These are phyloP conservation scores for Trichoderma atroviride DNA, from an alignment of 2,329 filamentous ascomycete genomes.

Conservation along the genomic window DNA sequence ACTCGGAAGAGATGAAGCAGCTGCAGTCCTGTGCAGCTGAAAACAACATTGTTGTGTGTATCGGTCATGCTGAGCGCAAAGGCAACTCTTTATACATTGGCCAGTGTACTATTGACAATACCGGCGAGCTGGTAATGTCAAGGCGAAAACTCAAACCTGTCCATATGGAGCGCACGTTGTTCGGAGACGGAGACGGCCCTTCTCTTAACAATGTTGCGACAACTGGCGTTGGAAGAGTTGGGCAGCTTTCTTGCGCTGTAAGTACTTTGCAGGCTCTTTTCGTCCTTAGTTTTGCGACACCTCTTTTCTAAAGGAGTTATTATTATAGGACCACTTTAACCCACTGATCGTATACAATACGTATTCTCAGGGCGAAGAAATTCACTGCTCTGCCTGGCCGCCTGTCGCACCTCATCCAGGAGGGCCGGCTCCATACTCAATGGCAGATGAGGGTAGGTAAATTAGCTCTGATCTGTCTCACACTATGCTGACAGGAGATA, in stretches of 20 bases:
- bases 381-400: neutral
- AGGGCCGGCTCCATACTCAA: neutral
- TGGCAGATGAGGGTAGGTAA: neutral
- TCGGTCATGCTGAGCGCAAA: neutral
- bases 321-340: neutral
- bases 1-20: neutral
- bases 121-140: neutral
- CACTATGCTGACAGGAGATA: neutral
- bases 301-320: neutral
- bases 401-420: neutral
- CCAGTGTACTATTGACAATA: neutral
- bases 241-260: neutral
- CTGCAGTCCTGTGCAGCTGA: neutral
- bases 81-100: neutral
- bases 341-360: neutral
- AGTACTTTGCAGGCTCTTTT: neutral
- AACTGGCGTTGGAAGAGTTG: neutral
- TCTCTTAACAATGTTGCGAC: constrained; percentile 2
- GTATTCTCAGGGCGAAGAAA: neutral
- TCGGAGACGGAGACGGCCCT: constrained; percentile 5
- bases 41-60: neutral
- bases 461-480: neutral
- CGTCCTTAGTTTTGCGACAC: neutral
- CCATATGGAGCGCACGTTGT: neutral
- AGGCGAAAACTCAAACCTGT: constrained; percentile 8